A percentile compares a stretch with the other conserved stretches of the same genome.
phyloP scores from a whole-genome alignment of 2,329 filamentous ascomycete species.

The Cyphellophora europaea region DNA sequence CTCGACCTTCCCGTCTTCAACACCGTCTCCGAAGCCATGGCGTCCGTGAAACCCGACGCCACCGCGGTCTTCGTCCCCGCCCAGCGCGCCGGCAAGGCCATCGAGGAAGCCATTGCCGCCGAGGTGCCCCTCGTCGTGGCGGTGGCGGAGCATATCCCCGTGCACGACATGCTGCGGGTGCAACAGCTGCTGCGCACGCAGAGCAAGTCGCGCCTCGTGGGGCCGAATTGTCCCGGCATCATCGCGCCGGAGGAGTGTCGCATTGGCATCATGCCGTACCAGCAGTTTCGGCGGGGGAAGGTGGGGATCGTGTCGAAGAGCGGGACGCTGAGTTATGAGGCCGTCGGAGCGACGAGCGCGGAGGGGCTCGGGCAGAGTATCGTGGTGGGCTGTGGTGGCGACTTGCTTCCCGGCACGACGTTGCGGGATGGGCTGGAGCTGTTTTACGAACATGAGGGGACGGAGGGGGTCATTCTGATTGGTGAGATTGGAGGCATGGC shows the following conservation, averaged over 20 bases:
- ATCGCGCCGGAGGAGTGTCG: slow-evolving; percentile 1
- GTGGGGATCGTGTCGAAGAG: slow-evolving; percentile 1
- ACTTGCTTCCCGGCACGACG: slow-evolving; percentile 1
- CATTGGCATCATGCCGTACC: slow-evolving; percentile 3
- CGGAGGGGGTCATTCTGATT: slow-evolving; percentile 1
- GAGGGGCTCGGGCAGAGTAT: slow-evolving; percentile 1
- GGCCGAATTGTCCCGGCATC: slow-evolving; percentile 2
- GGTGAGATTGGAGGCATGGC: slow-evolving; percentile 1
- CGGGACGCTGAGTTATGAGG: slow-evolving; percentile 1
- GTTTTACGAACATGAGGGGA: background rate
- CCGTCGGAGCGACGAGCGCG: background rate
- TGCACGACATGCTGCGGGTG: slow-evolving; percentile 2
- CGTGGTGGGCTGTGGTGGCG: background rate
- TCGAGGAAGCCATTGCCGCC: slow-evolving; percentile 1
- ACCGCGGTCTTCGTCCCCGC: slow-evolving; percentile 2
- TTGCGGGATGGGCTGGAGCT: background rate
- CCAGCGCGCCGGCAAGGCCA: background rate
- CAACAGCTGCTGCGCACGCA: slow-evolving; percentile 1
- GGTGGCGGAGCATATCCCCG: slow-evolving; percentile 1
- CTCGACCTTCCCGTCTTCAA: slow-evolving; percentile 1
- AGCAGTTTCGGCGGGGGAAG: background rate
- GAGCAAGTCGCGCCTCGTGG: slow-evolving; percentile 1
- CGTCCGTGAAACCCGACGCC: slow-evolving; percentile 1
- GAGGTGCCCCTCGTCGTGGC: slow-evolving; percentile 1
- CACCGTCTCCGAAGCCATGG: slow-evolving; percentile 1